phyloP scores from a whole-genome alignment of 768 basidiomycete genomes.

The Auriscalpium vulgare region DNA sequence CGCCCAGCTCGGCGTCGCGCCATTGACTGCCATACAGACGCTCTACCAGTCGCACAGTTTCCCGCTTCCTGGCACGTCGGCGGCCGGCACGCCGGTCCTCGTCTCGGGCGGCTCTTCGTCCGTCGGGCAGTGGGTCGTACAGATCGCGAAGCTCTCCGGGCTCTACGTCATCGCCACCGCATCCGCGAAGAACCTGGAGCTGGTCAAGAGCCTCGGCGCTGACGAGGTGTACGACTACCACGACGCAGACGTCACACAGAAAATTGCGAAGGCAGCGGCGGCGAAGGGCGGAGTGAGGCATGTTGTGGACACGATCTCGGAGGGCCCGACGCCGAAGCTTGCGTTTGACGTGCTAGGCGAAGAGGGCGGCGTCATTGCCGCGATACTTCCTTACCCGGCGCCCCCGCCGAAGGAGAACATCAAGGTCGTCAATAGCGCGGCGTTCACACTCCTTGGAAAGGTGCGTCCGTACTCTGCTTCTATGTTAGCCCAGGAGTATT shows the following conservation, averaged over 20 bases:
- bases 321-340: slow-evolving; percentile 1
- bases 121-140: slow-evolving; percentile 26
- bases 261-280: slow-evolving; percentile 4
- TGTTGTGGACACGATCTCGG: not conserved
- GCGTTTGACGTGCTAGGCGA: not conserved
- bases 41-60: slow-evolving; percentile 8
- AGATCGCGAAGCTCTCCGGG: slow-evolving; percentile 24
- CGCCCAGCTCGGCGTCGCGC: slow-evolving; percentile 8
- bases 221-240: slow-evolving; percentile 24
- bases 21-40: slow-evolving; percentile 7
- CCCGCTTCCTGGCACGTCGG: not conserved
- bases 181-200: slow-evolving; percentile 28
- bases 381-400: not conserved
- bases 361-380: too few species aligned
- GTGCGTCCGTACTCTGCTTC: not conserved
- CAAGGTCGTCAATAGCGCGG: not conserved
- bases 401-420: not conserved
- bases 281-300: too few species aligned
- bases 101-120: slow-evolving; percentile 25
- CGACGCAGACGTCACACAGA: slow-evolving; percentile 5
- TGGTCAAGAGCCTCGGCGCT: slow-evolving; percentile 30
- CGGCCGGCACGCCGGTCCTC: slow-evolving; percentile 15
- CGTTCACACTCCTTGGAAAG: slow-evolving; percentile 3
- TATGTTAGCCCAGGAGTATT: not conserved
- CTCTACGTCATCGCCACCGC: slow-evolving; percentile 27